These are phyloP conservation scores for Boechera divaricarpa DNA, from an alignment of 345 rosid species.

Conservation along the genomic window DNA sequence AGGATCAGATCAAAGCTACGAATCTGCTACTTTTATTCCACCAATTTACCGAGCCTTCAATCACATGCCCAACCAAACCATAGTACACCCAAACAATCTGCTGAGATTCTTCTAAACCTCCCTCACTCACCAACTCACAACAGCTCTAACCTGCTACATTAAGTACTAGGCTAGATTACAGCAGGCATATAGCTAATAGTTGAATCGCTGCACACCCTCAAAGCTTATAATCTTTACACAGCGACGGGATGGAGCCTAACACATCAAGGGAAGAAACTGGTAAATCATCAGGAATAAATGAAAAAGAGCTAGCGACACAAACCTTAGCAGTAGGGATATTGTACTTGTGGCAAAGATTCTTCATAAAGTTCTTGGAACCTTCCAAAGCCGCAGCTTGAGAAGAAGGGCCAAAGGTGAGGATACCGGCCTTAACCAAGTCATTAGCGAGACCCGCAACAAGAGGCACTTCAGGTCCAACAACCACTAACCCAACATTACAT, in stretches of 20 bases:
- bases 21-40: not conserved
- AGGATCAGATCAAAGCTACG: not conserved
- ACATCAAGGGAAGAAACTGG: not conserved
- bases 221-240: not conserved
- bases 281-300: not conserved
- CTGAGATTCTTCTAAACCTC: constrained; percentile 11
- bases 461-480: constrained; percentile 95
- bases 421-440: constrained; percentile 67
- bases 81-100: not conserved
- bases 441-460: constrained; percentile 89
- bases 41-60: not conserved
- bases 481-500: constrained; percentile 75
- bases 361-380: constrained; percentile 98
- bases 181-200: not conserved
- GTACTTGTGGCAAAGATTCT: constrained; percentile 83
- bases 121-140: constrained; percentile 14
- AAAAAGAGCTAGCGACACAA: constrained; percentile 1
- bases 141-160: constrained; percentile 3
- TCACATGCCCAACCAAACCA: not conserved
- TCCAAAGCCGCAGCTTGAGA: constrained; percentile 96
- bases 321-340: constrained; percentile 97
- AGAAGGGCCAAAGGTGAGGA: constrained; percentile 91
- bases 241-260: constrained; percentile 12
- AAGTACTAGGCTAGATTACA: constrained; percentile 7
- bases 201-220: not conserved